Evolutionary conservation across 225 moss, liverwort and hornwort genomes (phyloP).

Genomic region (Rhytidiadelphus loreus): DNA sequence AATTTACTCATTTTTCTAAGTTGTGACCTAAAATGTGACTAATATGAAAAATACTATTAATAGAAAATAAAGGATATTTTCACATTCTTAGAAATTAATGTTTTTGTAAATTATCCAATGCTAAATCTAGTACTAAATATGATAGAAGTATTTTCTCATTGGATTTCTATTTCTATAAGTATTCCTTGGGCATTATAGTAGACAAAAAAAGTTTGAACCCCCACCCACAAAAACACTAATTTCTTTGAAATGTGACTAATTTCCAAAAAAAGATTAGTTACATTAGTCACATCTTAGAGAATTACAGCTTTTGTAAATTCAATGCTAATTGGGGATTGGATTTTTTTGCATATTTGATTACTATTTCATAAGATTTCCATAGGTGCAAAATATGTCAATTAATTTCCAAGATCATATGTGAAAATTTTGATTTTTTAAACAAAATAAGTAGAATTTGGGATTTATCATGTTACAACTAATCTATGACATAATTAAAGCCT

Average conservation of each 20-base stretch:
- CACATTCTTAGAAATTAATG: not conserved
- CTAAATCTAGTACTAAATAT: not conserved
- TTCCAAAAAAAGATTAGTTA: not conserved
- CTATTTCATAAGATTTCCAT: fast-evolving
- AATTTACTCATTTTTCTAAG: too few relatives aligned
- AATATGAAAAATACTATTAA: not conserved
- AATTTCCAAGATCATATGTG: not conserved
- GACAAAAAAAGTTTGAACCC: too few relatives aligned
- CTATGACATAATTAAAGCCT: not conserved
- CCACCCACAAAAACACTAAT: not conserved
- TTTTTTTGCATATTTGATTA: not conserved
- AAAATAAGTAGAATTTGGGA: not conserved
- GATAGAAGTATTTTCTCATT: too few relatives aligned
- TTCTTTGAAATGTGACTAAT: not conserved
- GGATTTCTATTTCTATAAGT: not conserved
- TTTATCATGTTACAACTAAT: not conserved
- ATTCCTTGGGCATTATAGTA: fast-evolving
- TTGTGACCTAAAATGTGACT: not conserved
- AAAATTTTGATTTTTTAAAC: not conserved
- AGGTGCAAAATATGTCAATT: not conserved
- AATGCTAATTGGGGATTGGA: not conserved
- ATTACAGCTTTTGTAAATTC: not conserved
- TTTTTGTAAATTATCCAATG: too few relatives aligned
- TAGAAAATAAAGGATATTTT: not conserved
- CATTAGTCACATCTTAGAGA: too few relatives aligned